Evolutionary conservation across 176 grass and related monocot species (phyloP), one percentile per base, ranked within the genome.

Genomic region (Alopecurus myosuroides): DNA sequence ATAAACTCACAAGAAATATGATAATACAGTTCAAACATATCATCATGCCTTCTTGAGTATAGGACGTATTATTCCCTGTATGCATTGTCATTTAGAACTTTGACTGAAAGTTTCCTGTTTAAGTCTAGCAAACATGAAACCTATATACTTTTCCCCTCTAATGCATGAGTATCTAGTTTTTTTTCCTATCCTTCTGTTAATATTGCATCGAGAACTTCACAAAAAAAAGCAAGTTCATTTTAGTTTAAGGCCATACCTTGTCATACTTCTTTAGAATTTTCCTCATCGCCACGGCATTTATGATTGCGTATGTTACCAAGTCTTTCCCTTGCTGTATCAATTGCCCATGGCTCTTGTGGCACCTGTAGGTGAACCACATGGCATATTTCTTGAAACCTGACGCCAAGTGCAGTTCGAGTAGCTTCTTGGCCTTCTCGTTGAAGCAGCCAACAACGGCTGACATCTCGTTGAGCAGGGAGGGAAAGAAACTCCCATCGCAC

Each of bases 221-320:
- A n/a, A n/a, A n/a, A n/a, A n/a, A n/a, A n/a, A n/a, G n/a, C n/a
- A n/a, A n/a, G n/a, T n/a, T n/a, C n/a, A n/a, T n/a, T n/a, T n/a
- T n/a, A n/a, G n/a, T n/a, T n/a, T n/a, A n/a, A n/a, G n/a, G n/a
- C n/a, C n/a, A 76, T 91, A 80, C 94, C 91, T 97, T 92, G 49
- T 94, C 94, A 70, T 97, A 97, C 56, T 97, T 97, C 87, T 97
- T 97, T 30, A 92, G 53, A 55, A 97, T 94, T 67, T 97, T 97
- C 66, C 94, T 85, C 94, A 94, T 94, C 70, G 91, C 94, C 48
- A 97, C 88, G 19, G 91, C 88, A 39, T 97, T 97, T 89, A 94
- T 86, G 82, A 97, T 92, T 23, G 88, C 94, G 63, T 97, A 94
- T 5, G 89, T 88, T 45, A 97, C 94, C 48, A 97, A 77, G 76